phyloP scores from a whole-genome alignment of 202 grass and related monocot species.

The Panicum virgatum region DNA sequence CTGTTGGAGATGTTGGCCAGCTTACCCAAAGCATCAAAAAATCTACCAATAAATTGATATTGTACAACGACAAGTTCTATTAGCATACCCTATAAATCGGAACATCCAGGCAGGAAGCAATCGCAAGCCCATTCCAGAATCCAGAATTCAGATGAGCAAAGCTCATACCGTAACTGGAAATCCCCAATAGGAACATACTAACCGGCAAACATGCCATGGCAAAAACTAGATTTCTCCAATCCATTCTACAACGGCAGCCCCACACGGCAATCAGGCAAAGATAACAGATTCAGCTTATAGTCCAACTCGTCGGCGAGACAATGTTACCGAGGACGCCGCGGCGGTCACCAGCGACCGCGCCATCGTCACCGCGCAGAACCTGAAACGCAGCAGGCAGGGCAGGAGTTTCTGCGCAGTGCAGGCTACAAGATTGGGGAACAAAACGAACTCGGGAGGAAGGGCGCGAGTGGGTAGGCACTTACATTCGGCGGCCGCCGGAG shows the following conservation, averaged over 20 bases:
- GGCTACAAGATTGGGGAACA: neutral
- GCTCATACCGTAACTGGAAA: neutral
- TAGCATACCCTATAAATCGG: neutral
- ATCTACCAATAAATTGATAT: neutral
- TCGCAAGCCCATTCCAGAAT: neutral
- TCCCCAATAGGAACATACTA: neutral
- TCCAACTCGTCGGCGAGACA: neutral
- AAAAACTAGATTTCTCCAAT: neutral
- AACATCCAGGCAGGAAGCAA: neutral
- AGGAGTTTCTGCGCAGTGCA: neutral
- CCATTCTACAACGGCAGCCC: neutral
- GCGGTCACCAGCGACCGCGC: slow-evolving; percentile 47
- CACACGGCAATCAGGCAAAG: neutral
- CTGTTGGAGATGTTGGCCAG: neutral
- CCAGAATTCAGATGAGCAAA: neutral
- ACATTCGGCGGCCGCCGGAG: slow-evolving; percentile 81
- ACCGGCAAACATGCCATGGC: neutral
- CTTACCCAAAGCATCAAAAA: neutral
- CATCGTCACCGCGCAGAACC: slow-evolving; percentile 70
- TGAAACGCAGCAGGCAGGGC: slow-evolving; percentile 4
- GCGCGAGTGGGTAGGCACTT: neutral
- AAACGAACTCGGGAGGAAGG: neutral
- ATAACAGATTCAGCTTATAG: neutral
- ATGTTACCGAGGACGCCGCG: slow-evolving; percentile 43
- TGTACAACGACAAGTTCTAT: neutral